A percentile compares a stretch with the other conserved stretches of the same genome.
Conservation (phyloP, 345 rosid species). For the Rhodamnia argentea region DNA sequence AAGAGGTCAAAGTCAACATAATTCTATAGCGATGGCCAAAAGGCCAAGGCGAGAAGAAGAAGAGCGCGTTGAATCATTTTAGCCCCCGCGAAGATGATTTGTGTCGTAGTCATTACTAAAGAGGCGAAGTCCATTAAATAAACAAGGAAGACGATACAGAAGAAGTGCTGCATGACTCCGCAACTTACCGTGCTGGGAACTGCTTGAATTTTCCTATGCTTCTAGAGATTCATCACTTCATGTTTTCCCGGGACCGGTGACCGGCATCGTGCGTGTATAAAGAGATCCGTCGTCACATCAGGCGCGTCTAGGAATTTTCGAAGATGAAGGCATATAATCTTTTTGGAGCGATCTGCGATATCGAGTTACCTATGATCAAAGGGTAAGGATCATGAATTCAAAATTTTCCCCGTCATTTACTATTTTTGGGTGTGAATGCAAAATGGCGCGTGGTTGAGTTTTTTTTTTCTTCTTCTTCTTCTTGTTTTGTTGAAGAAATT, state of each 20-base stretch:
- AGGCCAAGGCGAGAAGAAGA: not conserved
- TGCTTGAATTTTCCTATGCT: not conserved
- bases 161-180: not conserved
- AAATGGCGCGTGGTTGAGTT: not conserved
- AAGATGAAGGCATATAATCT: not conserved
- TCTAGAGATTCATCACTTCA: not conserved
- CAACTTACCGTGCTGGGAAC: not conserved
- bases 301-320: not conserved
- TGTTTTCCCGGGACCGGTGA: not conserved
- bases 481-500: not conserved
- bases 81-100: not conserved
- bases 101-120: not conserved
- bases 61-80: not conserved
- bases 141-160: not conserved
- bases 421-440: not conserved
- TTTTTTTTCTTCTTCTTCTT: not conserved
- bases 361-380: not conserved
- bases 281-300: not conserved
- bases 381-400: not conserved
- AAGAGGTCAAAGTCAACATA: not conserved
- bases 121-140: not conserved
- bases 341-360: not conserved
- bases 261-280: rapidly evolving
- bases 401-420: not conserved
- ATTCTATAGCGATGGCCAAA: not conserved